A percentile compares a stretch with the other conserved stretches of the same genome.
These are phyloP conservation scores for Davidsoniella eucalypti DNA, from an alignment of 2,329 filamentous ascomycete species.

Conservation along the genomic window DNA sequence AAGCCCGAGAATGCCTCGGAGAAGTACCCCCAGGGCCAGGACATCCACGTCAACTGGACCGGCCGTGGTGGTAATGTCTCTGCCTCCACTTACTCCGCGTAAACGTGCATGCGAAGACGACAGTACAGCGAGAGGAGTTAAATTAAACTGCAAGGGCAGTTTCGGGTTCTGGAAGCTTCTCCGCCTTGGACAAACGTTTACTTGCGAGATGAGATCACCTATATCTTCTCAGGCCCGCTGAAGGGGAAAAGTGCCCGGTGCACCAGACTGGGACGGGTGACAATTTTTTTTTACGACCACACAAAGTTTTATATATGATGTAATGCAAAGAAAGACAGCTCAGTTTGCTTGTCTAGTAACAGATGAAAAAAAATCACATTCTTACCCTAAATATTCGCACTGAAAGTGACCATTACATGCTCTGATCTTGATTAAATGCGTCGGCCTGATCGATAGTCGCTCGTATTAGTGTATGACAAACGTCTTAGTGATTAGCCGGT, in stretches of 20 bases:
- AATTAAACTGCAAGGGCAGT: neutral
- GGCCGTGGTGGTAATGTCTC: conserved; percentile 94
- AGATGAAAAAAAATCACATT: neutral
- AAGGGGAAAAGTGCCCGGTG: conserved; percentile 7
- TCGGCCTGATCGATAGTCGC: too few species aligned
- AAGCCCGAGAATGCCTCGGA: conserved; percentile 63
- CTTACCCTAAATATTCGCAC: too few species aligned
- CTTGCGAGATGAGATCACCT: too few species aligned
- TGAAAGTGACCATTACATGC: too few species aligned
- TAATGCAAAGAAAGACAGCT: conserved; percentile 11
- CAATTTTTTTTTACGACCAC: conserved; percentile 10
- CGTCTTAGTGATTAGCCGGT: too few species aligned
- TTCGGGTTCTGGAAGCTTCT: neutral
- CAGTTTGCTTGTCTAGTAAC: conserved; percentile 1
- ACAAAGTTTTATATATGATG: conserved; percentile 11
- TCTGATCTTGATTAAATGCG: too few species aligned
- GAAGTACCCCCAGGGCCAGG: conserved; percentile 69
- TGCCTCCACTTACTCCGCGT: conserved; percentile 94
- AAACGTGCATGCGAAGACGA: conserved; percentile 23
- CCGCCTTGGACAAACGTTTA: neutral
- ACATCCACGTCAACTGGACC: conserved; percentile 99
- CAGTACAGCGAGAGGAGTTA: conserved; percentile 1
- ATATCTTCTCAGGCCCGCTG: neutral
- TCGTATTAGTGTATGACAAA: too few species aligned
- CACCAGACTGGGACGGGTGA: conserved; percentile 8